Evolutionary conservation across 176 grass and related monocot genomes (phyloP).

Genomic region (Guadua angustifolia): DNA sequence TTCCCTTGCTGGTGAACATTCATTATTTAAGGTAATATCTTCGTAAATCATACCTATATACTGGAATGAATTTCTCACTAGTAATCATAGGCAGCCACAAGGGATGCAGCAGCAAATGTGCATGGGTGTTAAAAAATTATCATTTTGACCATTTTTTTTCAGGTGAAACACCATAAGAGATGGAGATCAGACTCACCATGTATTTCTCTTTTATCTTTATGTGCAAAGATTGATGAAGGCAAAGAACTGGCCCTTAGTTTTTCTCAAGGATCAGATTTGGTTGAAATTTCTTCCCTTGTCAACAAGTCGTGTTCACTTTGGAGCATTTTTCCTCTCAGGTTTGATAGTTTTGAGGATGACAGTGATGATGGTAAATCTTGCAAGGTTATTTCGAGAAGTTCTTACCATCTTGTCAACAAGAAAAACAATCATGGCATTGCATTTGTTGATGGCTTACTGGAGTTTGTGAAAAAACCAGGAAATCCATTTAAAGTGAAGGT

Average conservation of each 20-base stretch:
- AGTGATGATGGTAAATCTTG: slow-evolving; percentile 57
- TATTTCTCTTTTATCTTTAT: slow-evolving; percentile 76
- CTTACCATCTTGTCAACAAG: slow-evolving; percentile 74
- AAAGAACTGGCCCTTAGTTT: slow-evolving; percentile 71
- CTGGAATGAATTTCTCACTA: slow-evolving; percentile 24
- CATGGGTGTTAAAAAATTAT: not conserved
- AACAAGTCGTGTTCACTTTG: slow-evolving; percentile 63
- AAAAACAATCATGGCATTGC: slow-evolving; percentile 73
- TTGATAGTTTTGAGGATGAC: slow-evolving; percentile 62
- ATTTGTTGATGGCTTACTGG: slow-evolving; percentile 77
- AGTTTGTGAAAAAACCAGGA: slow-evolving; percentile 84
- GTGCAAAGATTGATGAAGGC: slow-evolving; percentile 54
- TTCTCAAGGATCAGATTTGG: slow-evolving; percentile 69
- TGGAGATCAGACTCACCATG: slow-evolving; percentile 55
- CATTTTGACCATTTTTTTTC: slow-evolving; percentile 35
- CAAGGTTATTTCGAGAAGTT: slow-evolving; percentile 55
- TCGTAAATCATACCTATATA: slow-evolving; percentile 8
- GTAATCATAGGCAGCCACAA: slow-evolving; percentile 27
- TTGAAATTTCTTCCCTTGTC: slow-evolving; percentile 59
- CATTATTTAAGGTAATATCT: slow-evolving; percentile 72
- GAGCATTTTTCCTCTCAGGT: slow-evolving; percentile 52
- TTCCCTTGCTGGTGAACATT: slow-evolving; percentile 67
- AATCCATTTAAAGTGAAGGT: slow-evolving; percentile 77
- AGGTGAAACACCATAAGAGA: slow-evolving; percentile 78
- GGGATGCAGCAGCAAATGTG: not conserved